Conservation (phyloP, 1,284 basidiomycete species). For the Irpex sp. region DNA sequence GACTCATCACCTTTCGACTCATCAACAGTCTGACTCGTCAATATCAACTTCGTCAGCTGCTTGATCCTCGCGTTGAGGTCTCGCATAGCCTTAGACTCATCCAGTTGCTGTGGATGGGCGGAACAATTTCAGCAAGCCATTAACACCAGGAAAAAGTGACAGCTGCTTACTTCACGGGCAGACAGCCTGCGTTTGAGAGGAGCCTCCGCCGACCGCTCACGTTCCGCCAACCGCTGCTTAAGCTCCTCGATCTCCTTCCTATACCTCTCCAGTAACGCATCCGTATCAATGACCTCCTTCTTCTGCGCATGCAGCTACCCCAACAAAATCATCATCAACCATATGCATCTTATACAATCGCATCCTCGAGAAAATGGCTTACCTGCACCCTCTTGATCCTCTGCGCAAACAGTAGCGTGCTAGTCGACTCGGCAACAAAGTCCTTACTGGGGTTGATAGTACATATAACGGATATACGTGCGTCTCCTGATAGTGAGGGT, state of each 20-base stretch:
- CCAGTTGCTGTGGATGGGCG: slow-evolving; percentile 53
- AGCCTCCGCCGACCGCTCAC: slow-evolving; percentile 61
- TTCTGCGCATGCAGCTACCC: slow-evolving; percentile 78
- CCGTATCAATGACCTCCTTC: slow-evolving; percentile 91
- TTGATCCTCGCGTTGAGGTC: slow-evolving; percentile 79
- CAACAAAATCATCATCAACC: not conserved
- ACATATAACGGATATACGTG: slow-evolving; percentile 94
- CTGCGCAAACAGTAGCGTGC: slow-evolving; percentile 86
- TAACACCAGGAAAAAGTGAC: too few relatives aligned
- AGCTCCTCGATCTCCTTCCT: slow-evolving; percentile 88
- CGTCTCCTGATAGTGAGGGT: slow-evolving; percentile 92
- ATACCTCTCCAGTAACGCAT: slow-evolving; percentile 89
- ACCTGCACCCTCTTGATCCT: slow-evolving; percentile 81
- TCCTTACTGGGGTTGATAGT: slow-evolving; percentile 83
- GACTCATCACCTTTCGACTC: slow-evolving; percentile 65
- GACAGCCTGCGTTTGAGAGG: slow-evolving; percentile 58
- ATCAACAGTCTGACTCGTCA: slow-evolving; percentile 80
- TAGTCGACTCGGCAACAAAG: slow-evolving; percentile 79
- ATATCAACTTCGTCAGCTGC: slow-evolving; percentile 83
- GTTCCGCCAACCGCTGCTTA: slow-evolving; percentile 62
- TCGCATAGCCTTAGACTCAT: slow-evolving; percentile 75
- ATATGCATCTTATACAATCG: not conserved
- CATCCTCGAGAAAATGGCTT: slow-evolving; percentile 11
- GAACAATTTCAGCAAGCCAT: too few relatives aligned
- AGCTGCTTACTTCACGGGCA: slow-evolving; percentile 55